These are phyloP conservation scores for Nitzschia sp. DNA, from an alignment of 108 stramenopile genomes.

Conservation along the genomic window DNA sequence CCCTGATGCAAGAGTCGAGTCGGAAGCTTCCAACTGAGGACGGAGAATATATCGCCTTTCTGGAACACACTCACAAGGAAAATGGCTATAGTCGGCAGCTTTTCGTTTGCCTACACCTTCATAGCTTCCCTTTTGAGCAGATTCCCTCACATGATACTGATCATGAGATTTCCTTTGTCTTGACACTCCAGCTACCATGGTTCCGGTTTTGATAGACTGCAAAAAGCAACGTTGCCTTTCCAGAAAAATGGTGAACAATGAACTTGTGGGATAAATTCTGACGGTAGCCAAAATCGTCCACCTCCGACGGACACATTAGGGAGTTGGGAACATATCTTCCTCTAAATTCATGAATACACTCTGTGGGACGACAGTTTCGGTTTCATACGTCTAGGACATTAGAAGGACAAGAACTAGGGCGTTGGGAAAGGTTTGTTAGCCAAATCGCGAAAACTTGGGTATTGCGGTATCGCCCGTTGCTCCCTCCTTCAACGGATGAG, in stretches of 20 bases:
- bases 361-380: too few species aligned
- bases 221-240: neutral
- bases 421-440: too few species aligned
- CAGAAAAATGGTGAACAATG: neutral
- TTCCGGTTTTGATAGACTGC: neutral
- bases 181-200: slow-evolving; percentile 5
- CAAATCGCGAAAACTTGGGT: too few species aligned
- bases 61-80: slow-evolving; percentile 1
- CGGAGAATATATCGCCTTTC: slow-evolving; percentile 10
- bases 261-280: neutral
- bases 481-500: too few species aligned
- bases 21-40: neutral
- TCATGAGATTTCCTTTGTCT: neutral
- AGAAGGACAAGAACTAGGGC: too few species aligned
- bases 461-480: too few species aligned
- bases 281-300: neutral
- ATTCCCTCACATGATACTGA: slow-evolving; percentile 8
- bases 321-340: neutral
- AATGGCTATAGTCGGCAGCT: neutral
- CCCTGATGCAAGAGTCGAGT: neutral
- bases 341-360: too few species aligned
- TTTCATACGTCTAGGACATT: too few species aligned
- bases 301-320: neutral
- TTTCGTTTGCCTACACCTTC: neutral
- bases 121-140: neutral